Evolutionary conservation across 2,329 filamentous ascomycete species (phyloP), one percentile per base, ranked within the genome.

Genomic region (Didymella pomorum): DNA sequence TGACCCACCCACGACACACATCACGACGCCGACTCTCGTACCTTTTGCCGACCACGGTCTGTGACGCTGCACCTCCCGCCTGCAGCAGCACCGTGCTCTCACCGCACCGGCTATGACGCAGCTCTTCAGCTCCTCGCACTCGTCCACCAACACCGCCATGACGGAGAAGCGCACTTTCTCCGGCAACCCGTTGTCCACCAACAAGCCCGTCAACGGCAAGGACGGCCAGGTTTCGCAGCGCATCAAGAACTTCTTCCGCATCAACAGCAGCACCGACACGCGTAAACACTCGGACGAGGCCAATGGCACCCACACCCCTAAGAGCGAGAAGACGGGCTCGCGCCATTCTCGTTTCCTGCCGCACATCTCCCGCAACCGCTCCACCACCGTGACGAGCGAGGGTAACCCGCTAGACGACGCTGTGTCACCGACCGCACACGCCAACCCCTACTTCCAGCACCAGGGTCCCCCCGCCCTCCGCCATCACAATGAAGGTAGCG

Each of bases 361-460:
- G 61, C 89, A 90, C 69, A 92, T 96, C 73, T 90, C 90, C 73
- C 90, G 94, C 69, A 92, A 94, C 75, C 88, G 94, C 71, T 96
- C 93, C 33, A 89, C 91, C 60, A 98, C 94, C 25, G 91, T 96
- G 56, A 92, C 92, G 67, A 97, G 93, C 79, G 94, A 97, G 79
- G 93, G 93, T 68, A 93, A 97, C 74, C 87, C 89, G 58, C 84
- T 97, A 65, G 94, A 97, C 68, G 93, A 97, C 77, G 83, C 87
- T 61, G 84, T 96, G 71, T 97, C 93, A 73, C 95, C 95, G 25
- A 98, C 93, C 4, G 94, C 93, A 50, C 88, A 94, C 73, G 94
- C 93, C 64, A 99, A 99, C 76, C 95, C 95, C 18, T 99, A 99
- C 80, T 99, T 98, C 78, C 91, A 89, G 66, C 95, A 98, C 76